These are phyloP conservation scores for Corylus avellana DNA, from an alignment of 306 rosid genomes.

Conservation along the genomic window DNA sequence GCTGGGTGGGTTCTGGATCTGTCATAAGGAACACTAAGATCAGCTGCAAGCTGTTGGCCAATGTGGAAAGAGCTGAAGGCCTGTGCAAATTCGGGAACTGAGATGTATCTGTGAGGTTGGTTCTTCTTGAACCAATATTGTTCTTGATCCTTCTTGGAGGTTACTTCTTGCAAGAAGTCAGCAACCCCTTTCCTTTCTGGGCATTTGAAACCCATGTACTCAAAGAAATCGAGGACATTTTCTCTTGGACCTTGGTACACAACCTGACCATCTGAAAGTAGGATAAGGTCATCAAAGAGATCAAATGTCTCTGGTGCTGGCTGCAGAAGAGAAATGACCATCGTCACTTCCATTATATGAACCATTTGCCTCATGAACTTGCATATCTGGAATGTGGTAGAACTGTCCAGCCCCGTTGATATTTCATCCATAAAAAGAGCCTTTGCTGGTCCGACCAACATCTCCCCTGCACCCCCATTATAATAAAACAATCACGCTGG, in stretches of 20 bases:
- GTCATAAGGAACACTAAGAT: conserved; percentile 60
- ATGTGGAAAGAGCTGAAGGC: conserved; percentile 44
- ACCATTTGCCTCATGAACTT: conserved; percentile 52
- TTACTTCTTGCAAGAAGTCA: conserved; percentile 11
- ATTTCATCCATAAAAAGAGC: conserved; percentile 86
- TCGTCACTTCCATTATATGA: conserved; percentile 8
- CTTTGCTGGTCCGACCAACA: conserved; percentile 88
- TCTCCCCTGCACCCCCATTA: conserved; percentile 64
- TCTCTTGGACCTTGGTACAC: conserved; percentile 52
- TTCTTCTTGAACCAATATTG: conserved; percentile 66
- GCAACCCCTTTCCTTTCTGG: conserved; percentile 54
- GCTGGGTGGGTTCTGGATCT: conserved; percentile 54
- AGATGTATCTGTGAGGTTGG: conserved; percentile 54
- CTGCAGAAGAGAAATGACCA: conserved; percentile 50
- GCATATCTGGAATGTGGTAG: conserved; percentile 86
- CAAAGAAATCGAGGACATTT: conserved; percentile 36
- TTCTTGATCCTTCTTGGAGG: conserved; percentile 80
- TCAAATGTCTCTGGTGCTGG: conserved; percentile 53
- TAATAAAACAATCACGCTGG: not conserved
- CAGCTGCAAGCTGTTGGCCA: conserved; percentile 54
- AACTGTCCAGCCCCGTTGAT: conserved; percentile 90
- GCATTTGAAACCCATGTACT: conserved; percentile 47
- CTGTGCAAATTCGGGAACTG: conserved; percentile 56
- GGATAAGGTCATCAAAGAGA: conserved; percentile 49
- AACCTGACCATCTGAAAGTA: conserved; percentile 41